phyloP scores from a whole-genome alignment of 345 rosid genomes.

The Brassica nigra region DNA sequence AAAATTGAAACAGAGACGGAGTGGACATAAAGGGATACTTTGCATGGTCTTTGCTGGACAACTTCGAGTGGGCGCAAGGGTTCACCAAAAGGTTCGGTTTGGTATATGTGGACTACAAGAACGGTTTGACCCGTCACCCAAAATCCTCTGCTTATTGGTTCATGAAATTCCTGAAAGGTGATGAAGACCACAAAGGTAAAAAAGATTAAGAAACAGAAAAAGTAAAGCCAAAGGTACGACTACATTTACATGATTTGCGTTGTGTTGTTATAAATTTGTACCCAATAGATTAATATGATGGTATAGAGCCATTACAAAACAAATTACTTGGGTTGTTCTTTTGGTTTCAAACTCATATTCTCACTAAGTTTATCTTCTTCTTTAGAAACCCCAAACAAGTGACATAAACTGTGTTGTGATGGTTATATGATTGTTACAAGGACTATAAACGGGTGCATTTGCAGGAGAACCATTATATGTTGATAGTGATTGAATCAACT shows the following conservation, averaged over 20 bases:
- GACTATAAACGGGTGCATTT: background rate
- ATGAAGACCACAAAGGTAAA: slow-evolving; percentile 49
- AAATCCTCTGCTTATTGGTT: slow-evolving; percentile 96
- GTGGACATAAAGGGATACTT: slow-evolving; percentile 87
- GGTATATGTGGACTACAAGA: slow-evolving; percentile 80
- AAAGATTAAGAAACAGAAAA: slow-evolving; percentile 32
- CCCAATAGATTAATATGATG: slow-evolving; percentile 19
- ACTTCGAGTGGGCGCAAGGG: slow-evolving; percentile 92
- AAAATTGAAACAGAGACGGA: slow-evolving; percentile 61
- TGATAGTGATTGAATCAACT: background rate
- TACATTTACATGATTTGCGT: slow-evolving; percentile 15
- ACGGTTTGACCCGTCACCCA: slow-evolving; percentile 77
- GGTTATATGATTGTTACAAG: background rate
- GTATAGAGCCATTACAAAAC: slow-evolving; percentile 20
- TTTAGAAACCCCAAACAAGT: background rate
- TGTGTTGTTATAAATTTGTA: slow-evolving; percentile 26
- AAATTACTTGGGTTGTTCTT: background rate
- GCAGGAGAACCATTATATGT: background rate
- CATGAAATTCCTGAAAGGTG: slow-evolving; percentile 66
- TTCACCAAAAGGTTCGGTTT: slow-evolving; percentile 88
- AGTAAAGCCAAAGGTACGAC: background rate
- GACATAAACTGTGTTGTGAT: background rate
- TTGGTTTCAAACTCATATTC: slow-evolving; percentile 20
- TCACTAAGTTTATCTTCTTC: background rate
- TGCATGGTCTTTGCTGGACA: slow-evolving; percentile 95